Evolutionary conservation across 257 asterid species (phyloP).

Genomic region (Apocynum venetum): DNA sequence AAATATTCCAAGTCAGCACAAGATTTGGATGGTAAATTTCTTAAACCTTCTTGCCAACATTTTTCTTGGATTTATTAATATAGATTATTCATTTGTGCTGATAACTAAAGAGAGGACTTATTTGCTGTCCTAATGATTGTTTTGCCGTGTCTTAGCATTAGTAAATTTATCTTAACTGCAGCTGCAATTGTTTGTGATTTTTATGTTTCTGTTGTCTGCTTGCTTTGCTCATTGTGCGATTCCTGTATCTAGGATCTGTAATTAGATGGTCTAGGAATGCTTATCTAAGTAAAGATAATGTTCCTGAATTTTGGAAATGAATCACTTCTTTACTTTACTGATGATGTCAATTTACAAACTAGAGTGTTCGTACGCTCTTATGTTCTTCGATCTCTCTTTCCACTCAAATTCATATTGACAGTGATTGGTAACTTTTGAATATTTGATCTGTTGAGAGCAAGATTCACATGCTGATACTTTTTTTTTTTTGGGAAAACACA

Average conservation of each 20-base stretch:
- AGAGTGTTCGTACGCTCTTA: too few species aligned
- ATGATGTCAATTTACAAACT: not conserved
- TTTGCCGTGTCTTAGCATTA: not conserved
- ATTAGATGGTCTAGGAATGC: not conserved
- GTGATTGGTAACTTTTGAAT: not conserved
- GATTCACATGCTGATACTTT: too few species aligned
- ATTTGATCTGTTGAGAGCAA: not conserved
- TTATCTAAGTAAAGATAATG: not conserved
- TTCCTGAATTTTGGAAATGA: not conserved
- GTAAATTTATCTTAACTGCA: not conserved
- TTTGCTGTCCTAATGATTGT: not conserved
- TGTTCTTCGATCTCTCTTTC: not conserved
- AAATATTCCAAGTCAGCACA: not conserved
- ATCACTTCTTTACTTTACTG: not conserved
- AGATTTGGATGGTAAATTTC: constrained; percentile 15
- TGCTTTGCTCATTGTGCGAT: not conserved
- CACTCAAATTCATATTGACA: not conserved
- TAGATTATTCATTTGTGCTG: not conserved
- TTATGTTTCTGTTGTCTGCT: not conserved
- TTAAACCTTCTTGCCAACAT: not conserved
- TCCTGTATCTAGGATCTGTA: not conserved
- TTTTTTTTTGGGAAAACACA: too few species aligned
- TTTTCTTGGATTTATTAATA: not conserved
- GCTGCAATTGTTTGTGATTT: not conserved
- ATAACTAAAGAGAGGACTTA: not conserved